Evolutionary conservation across 164 flowering plant genomes (phyloP).

Genomic region (Cinnamomum chago): DNA sequence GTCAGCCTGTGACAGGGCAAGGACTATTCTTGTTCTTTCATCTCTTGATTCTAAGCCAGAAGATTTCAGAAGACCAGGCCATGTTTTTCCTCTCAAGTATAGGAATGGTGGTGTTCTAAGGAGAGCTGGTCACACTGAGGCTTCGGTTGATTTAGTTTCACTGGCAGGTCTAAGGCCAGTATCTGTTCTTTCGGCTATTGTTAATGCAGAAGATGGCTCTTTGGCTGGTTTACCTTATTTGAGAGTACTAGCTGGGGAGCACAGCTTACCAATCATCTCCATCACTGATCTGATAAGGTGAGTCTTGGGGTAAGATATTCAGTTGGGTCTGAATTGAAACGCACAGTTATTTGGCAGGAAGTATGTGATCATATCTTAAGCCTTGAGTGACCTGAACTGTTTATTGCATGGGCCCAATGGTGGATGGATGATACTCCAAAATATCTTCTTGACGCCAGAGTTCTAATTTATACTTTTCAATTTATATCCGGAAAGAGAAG

Average conservation of each 20-base stretch:
- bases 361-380: too few relatives aligned
- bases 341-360: too few relatives aligned
- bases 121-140: slow-evolving; percentile 93
- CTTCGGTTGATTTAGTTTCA: slow-evolving; percentile 75
- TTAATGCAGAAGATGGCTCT: slow-evolving; percentile 75
- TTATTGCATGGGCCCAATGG: too few relatives aligned
- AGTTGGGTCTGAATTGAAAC: too few relatives aligned
- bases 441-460: too few relatives aligned
- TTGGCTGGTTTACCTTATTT: slow-evolving; percentile 50
- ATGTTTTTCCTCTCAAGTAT: slow-evolving; percentile 88
- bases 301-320: neutral
- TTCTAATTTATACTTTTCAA: too few relatives aligned
- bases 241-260: slow-evolving; percentile 52
- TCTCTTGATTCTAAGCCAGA: slow-evolving; percentile 63
- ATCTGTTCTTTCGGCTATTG: slow-evolving; percentile 68
- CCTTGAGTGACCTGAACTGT: too few relatives aligned
- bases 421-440: too few relatives aligned
- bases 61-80: slow-evolving; percentile 86
- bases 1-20: slow-evolving; percentile 82
- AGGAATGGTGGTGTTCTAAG: slow-evolving; percentile 81
- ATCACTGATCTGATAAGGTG: slow-evolving; percentile 83
- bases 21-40: slow-evolving; percentile 70
- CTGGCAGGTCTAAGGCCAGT: slow-evolving; percentile 65
- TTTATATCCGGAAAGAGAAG: too few relatives aligned
- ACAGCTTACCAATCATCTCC: slow-evolving; percentile 61